These are phyloP conservation scores for Wickerhamiella kurtzmanii DNA, from an alignment of 805 yeast genomes.

Conservation along the genomic window DNA sequence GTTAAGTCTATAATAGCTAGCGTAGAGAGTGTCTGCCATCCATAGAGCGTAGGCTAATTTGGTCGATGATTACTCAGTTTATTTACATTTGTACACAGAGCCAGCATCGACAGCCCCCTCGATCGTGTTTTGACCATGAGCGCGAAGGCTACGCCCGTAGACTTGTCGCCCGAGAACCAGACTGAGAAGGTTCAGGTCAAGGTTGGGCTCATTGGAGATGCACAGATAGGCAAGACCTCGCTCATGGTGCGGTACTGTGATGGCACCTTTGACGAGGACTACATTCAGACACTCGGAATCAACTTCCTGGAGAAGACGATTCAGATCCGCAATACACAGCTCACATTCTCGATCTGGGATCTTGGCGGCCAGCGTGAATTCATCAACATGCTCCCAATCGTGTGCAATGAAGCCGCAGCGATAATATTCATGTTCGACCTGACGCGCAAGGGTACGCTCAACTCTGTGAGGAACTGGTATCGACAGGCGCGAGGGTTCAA, in stretches of 20 bases:
- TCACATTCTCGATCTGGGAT: constrained; percentile 89
- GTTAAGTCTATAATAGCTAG: too few species aligned
- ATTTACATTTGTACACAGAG: not conserved
- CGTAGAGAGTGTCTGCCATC: too few species aligned
- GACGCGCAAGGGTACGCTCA: constrained; percentile 71
- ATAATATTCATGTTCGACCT: constrained; percentile 81
- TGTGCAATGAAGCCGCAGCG: constrained; percentile 84
- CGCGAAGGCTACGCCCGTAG: constrained; percentile 16
- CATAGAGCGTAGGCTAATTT: too few species aligned
- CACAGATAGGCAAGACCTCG: constrained; percentile 91
- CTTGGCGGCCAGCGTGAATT: constrained; percentile 92
- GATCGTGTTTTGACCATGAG: not conserved
- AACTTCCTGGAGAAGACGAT: constrained; percentile 88
- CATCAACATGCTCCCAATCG: constrained; percentile 88
- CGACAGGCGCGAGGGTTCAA: constrained; percentile 82
- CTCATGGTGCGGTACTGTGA: constrained; percentile 96
- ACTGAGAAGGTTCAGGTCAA: constrained; percentile 36
- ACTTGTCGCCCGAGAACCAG: constrained; percentile 20
- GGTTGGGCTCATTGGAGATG: constrained; percentile 89
- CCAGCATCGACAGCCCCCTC: not conserved
- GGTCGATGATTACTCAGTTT: not conserved
- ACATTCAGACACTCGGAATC: constrained; percentile 89
- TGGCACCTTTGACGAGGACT: constrained; percentile 79
- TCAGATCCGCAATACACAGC: constrained; percentile 69
- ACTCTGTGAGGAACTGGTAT: constrained; percentile 90